Percentiles rank a stretch among this genome's conserved stretches.
Conservation (phyloP, 164 flowering plant genomes). For the Stephania cephalantha region DNA sequence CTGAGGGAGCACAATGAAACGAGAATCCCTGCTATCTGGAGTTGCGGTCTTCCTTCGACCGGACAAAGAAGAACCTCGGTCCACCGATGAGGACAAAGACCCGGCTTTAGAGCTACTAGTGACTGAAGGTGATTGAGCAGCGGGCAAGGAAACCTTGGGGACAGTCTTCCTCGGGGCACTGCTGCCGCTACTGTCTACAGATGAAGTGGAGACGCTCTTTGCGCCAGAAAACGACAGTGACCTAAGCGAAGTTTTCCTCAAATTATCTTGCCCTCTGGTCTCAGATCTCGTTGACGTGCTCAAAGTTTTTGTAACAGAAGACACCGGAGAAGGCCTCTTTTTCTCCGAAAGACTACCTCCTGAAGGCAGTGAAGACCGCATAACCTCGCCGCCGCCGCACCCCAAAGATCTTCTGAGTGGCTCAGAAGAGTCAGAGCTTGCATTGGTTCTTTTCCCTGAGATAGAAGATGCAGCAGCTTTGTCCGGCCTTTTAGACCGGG, state of each 20-base stretch:
- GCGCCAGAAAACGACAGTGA: conserved; percentile 43
- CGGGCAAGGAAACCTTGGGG: conserved; percentile 52
- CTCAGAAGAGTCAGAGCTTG: conserved; percentile 27
- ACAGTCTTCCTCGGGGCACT: conserved; percentile 41
- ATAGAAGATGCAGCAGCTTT: conserved; percentile 16
- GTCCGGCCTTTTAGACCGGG: conserved; percentile 19
- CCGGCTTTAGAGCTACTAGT: conserved; percentile 53
- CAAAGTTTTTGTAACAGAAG: conserved; percentile 36
- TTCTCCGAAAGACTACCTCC: conserved; percentile 29
- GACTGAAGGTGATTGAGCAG: conserved; percentile 46
- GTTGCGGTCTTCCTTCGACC: conserved; percentile 52
- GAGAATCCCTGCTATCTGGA: conserved; percentile 78
- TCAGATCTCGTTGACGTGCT: conserved; percentile 40
- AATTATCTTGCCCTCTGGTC: conserved; percentile 32
- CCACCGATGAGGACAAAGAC: conserved; percentile 48
- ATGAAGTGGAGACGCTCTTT: conserved; percentile 41
- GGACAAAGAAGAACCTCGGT: conserved; percentile 52
- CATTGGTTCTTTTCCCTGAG: conserved; percentile 21
- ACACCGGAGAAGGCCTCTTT: conserved; percentile 41
- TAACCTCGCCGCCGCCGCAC: conserved; percentile 24
- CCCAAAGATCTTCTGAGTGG: conserved; percentile 46
- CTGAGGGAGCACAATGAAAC: conserved; percentile 80
- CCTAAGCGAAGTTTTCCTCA: conserved; percentile 34
- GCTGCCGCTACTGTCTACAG: conserved; percentile 53
- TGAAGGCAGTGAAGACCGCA: conserved; percentile 52